Conservation (phyloP, 257 asterid genomes). For the Capsicum pubescens region DNA sequence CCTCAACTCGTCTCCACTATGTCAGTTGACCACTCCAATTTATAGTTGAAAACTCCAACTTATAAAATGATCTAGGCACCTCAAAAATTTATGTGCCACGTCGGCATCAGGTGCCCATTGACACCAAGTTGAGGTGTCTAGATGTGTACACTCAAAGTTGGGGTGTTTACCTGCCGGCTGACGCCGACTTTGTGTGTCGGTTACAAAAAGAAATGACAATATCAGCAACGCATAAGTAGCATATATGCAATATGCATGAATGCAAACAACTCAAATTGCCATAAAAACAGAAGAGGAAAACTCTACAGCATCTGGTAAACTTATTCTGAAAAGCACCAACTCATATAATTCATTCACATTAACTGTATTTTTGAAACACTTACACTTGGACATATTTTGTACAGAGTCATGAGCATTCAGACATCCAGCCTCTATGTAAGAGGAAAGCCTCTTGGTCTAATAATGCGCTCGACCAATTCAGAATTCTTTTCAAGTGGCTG, state of each 20-base stretch:
- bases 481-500: conserved; percentile 54
- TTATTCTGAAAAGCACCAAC: background rate
- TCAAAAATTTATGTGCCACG: too few relatives aligned
- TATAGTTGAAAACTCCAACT: too few relatives aligned
- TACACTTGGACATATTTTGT: conserved; percentile 69
- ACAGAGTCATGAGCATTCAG: conserved; percentile 50
- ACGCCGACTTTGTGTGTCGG: too few relatives aligned
- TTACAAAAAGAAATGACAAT: too few relatives aligned
- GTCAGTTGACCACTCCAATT: too few relatives aligned
- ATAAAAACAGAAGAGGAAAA: background rate
- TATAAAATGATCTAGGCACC: too few relatives aligned
- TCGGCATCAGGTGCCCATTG: too few relatives aligned
- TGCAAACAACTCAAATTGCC: background rate
- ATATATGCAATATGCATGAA: background rate
- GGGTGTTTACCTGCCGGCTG: too few relatives aligned
- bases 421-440: conserved; percentile 74
- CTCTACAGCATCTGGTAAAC: background rate
- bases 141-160: too few relatives aligned
- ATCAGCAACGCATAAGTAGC: too few relatives aligned
- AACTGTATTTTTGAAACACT: conserved; percentile 37
- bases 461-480: conserved; percentile 51
- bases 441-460: conserved; percentile 54
- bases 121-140: too few relatives aligned
- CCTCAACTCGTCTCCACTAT: too few relatives aligned
- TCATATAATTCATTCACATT: background rate